Evolutionary conservation across 1,139 yeast species (phyloP).

Genomic region (Geotrichum cucujoidarum): DNA sequence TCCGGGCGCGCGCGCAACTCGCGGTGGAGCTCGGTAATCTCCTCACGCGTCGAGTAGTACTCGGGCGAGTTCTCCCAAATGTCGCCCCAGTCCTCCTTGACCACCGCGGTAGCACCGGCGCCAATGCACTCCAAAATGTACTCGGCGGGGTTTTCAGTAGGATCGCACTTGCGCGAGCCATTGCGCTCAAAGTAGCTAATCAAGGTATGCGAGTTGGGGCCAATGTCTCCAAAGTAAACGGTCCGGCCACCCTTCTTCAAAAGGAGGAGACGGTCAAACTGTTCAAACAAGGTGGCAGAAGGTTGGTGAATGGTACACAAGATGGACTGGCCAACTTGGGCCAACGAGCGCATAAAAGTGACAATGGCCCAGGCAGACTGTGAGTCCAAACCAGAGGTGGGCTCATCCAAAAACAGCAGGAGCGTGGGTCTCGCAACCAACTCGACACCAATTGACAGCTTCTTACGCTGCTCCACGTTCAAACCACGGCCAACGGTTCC

Average conservation of each 20-base stretch:
- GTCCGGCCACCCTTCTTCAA: slow-evolving; percentile 69
- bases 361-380: slow-evolving; percentile 72
- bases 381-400: slow-evolving; percentile 85
- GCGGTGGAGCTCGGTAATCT: slow-evolving; percentile 41
- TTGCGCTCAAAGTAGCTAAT: slow-evolving; percentile 62
- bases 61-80: slow-evolving; percentile 59
- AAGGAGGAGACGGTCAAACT: slow-evolving; percentile 66
- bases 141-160: slow-evolving; percentile 68
- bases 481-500: slow-evolving; percentile 64
- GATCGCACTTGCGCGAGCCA: slow-evolving; percentile 59
- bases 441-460: slow-evolving; percentile 81
- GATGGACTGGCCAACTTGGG: slow-evolving; percentile 73
- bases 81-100: slow-evolving; percentile 55
- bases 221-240: slow-evolving; percentile 73
- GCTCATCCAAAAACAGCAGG: slow-evolving; percentile 77
- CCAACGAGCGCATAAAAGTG: slow-evolving; percentile 53
- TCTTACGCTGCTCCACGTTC: slow-evolving; percentile 78
- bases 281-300: slow-evolving; percentile 65
- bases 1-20: slow-evolving; percentile 26
- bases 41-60: slow-evolving; percentile 38
- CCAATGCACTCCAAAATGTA: slow-evolving; percentile 74
- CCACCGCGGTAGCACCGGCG: slow-evolving; percentile 67
- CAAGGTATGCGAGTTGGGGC: slow-evolving; percentile 53
- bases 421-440: slow-evolving; percentile 79
- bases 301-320: slow-evolving; percentile 79